phyloP scores from a whole-genome alignment of 2,329 filamentous ascomycete species.

The Diplodia scrobiculata region DNA sequence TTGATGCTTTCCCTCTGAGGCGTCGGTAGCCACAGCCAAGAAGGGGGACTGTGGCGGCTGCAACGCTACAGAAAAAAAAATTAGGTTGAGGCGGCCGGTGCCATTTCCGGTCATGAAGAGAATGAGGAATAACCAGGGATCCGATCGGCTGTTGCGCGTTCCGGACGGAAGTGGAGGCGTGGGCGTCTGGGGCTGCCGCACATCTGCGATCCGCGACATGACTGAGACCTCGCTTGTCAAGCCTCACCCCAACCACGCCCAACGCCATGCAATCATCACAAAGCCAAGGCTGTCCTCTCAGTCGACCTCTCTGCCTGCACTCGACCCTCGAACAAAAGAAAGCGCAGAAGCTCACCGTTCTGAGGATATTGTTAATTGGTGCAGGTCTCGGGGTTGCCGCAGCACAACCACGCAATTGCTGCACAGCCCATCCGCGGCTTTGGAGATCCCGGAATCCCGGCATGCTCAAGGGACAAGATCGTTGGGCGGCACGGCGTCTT shows the following conservation, averaged over 20 bases:
- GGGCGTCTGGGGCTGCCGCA: conserved; percentile 22
- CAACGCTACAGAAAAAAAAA: conserved; percentile 1
- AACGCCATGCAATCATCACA: background rate
- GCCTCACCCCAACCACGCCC: conserved; percentile 5
- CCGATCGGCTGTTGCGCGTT: conserved; percentile 4
- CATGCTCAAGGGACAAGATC: background rate
- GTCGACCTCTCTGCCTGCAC: background rate
- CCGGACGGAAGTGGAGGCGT: conserved; percentile 12
- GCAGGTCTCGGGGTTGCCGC: background rate
- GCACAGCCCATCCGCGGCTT: background rate
- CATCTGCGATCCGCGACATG: conserved; percentile 19
- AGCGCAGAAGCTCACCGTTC: background rate
- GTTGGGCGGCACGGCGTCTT: conserved; percentile 1
- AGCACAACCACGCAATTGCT: background rate
- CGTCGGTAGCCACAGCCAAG: conserved; percentile 6
- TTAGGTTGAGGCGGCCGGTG: background rate
- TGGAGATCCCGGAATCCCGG: background rate
- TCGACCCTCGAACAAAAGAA: background rate
- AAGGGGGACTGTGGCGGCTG: conserved; percentile 1
- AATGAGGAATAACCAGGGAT: background rate
- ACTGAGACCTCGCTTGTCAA: conserved; percentile 26
- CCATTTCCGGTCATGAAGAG: background rate
- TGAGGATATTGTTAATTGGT: background rate
- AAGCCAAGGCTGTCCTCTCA: background rate
- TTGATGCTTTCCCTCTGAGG: conserved; percentile 12